Evolutionary conservation across 2,329 filamentous ascomycete species (phyloP), one percentile per base, ranked within the genome.

Genomic region (Exophiala alcalophila): DNA sequence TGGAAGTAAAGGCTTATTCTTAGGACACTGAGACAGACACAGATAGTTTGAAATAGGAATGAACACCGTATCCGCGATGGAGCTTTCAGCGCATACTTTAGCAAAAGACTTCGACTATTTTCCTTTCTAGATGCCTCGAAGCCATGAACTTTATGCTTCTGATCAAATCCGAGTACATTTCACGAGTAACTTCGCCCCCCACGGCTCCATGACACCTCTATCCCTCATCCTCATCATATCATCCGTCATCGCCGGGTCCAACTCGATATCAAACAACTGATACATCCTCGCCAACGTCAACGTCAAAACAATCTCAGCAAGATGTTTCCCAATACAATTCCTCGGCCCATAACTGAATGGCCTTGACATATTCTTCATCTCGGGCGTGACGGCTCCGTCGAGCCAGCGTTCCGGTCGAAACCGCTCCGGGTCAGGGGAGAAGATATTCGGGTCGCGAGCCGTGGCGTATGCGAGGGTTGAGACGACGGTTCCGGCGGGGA

Each of bases 351-450:
- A 11, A 11, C 28, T 34, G 38, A 41, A 41, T 5, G 38, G 38
- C 4, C 57, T 55, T 11, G 18, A 6, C 38, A 41, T 41, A 2
- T 18, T 16, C 10, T 31, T 32, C 40, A 44, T 44, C 14, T 28
- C 32, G 5, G 32, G 16, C 5, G 40, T 37, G 74, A 4, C 18
- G n/a, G n/a, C n/a, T n/a, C n/a, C n/a, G 5, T 26, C 15, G 1
- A 65, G 54, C 63, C 64, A 67, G 2, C 63, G 60, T 19, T 65
- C 60, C 1, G 65, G 64, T 0, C 50, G 40, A 28, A 67, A 68
- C 3, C 35, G 10, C 3, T 41, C 20, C 4, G 47, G 47, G 10
- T 47, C 14, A 10, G 21, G 31, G n/a, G n/a, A n/a, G 40, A 50
- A 50, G 6, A 29, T 34, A 12, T 33, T 28, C 19, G 38, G 37